Conservation (phyloP, 306 rosid species). For the Oemleria cerasiformis region DNA sequence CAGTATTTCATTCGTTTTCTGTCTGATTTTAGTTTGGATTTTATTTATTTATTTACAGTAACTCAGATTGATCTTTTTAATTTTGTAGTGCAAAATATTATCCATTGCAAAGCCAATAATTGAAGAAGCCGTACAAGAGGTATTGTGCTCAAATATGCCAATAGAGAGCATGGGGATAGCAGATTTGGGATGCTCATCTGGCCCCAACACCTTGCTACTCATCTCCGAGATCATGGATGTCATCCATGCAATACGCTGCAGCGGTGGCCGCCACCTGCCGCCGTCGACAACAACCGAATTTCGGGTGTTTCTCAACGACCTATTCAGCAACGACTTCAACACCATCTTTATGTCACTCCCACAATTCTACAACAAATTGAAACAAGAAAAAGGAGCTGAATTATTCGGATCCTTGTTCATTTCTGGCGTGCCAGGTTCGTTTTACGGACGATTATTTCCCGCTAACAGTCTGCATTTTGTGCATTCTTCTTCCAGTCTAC, state of each 20-base stretch:
- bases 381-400: slow-evolving; percentile 15
- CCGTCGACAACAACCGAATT: slow-evolving; percentile 39
- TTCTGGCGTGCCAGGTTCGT: slow-evolving; percentile 53
- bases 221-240: slow-evolving; percentile 42
- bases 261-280: background rate
- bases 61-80: background rate
- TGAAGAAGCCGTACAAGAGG: slow-evolving; percentile 36
- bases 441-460: slow-evolving; percentile 57
- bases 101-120: slow-evolving; percentile 34
- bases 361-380: slow-evolving; percentile 37
- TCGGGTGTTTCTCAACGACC: slow-evolving; percentile 57
- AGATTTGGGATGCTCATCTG: slow-evolving; percentile 84
- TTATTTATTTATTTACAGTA: background rate
- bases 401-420: slow-evolving; percentile 37
- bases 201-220: slow-evolving; percentile 59
- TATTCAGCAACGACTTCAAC: slow-evolving; percentile 73
- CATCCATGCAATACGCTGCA: slow-evolving; percentile 23
- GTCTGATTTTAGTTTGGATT: background rate
- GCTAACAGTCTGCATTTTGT: slow-evolving; percentile 44
- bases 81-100: slow-evolving; percentile 42
- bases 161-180: slow-evolving; percentile 55
- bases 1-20: background rate
- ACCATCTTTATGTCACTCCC: slow-evolving; percentile 58
- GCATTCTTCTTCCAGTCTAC: slow-evolving; percentile 76
- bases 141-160: slow-evolving; percentile 23